Evolutionary conservation across 2,329 filamentous ascomycete genomes (phyloP), one percentile per base, ranked within the genome.

Genomic region (Xylariaceae sp.): DNA sequence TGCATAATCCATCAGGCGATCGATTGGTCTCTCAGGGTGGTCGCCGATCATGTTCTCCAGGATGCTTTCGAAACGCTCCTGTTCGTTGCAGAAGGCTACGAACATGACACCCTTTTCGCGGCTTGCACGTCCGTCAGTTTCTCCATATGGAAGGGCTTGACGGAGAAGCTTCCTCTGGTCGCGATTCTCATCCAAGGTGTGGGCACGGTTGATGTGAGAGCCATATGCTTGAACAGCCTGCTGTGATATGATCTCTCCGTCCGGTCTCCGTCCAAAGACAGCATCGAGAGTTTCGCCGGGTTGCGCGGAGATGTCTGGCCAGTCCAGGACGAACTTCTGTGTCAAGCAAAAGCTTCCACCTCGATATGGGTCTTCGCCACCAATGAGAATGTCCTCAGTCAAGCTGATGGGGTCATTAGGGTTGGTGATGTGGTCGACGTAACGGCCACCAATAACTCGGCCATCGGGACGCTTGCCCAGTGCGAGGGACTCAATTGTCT

Each of bases 381-480:
- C 34, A 9, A 59, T 47, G 5, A 63, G 17, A 49, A 63, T 63
- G 47, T 63, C 58, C 49, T 63, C 58, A 15, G 61, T 53, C 10
- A 63, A 50, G 39, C 61, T 63, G 47, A 63, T 63, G 10, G 58
- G 61, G 35, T 63, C 58, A 18, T 63, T 63, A n/a, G 61, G 58
- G 17, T 63, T 61, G 58, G 37, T 62, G 51, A 62, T 62, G 34
- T 62, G 61, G 13, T 62, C 61, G 39, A 62, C 61, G 7, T 62
- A 62, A 48, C 61, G 55, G 11, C 61, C 61, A n/a, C 61, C 61
- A 52, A 62, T 56, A 15, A 62, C 55, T 23, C 61, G 50, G 5
- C 58, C 61, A n/a, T 62, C 61, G 1, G 55, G 53, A 9, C 61
- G 61, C 51, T 61, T 62, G 11, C 61, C 61, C 17, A 62, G 15